Conservation (phyloP, 306 rosid species). For the Pachyrhizus erosus region DNA sequence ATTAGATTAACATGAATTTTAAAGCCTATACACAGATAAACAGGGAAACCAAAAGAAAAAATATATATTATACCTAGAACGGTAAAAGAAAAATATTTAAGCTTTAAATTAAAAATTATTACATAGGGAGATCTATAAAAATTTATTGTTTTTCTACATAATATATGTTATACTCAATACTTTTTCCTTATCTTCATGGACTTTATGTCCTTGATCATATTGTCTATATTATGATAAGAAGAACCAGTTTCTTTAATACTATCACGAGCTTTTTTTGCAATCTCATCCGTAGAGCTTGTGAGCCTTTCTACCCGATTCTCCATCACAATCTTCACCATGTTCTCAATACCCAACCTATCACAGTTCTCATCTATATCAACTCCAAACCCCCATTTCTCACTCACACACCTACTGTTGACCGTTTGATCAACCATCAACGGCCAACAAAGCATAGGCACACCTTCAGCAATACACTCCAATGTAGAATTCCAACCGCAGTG, state of each 20-base stretch:
- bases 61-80: no score
- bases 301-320: conserved; percentile 29
- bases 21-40: no score
- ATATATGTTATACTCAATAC: no score
- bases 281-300: conserved; percentile 7
- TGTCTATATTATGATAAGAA: conserved; percentile 22
- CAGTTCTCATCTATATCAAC: conserved; percentile 4
- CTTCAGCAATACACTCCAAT: conserved; percentile 42
- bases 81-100: no score
- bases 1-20: no score
- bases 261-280: not conserved
- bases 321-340: conserved; percentile 40
- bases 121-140: no score
- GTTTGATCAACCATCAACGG: conserved; percentile 5
- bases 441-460: conserved; percentile 56
- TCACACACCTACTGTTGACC: conserved; percentile 46
- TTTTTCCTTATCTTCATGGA: not conserved
- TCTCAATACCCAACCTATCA: conserved; percentile 40
- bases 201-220: conserved; percentile 24
- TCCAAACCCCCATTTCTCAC: conserved; percentile 50
- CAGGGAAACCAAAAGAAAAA: no score
- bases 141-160: no score
- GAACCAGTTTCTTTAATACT: conserved; percentile 32
- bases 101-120: no score
- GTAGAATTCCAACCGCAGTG: conserved; percentile 56